Conservation (phyloP, 306 rosid genomes). For the Purshia tridentata region DNA sequence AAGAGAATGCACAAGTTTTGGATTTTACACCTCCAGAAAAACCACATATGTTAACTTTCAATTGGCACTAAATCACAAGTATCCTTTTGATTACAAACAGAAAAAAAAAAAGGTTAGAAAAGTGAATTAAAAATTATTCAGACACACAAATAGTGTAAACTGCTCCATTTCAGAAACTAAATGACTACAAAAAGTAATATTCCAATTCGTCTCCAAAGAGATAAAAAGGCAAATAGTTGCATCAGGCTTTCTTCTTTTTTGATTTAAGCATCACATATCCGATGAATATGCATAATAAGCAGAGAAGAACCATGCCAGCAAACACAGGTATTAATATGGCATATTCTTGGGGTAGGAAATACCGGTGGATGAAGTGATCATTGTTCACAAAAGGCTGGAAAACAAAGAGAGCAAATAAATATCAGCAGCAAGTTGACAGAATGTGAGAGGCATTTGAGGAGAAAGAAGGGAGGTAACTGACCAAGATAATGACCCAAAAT, state of each 20-base stretch:
- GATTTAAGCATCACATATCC: no score
- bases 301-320: no score
- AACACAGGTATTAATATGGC: no score
- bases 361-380: conserved; percentile 84
- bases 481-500: conserved; percentile 94
- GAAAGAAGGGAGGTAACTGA: conserved; percentile 34
- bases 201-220: neutral
- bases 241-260: no score
- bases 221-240: neutral
- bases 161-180: no score
- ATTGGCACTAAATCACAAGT: no score
- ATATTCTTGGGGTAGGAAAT: no score
- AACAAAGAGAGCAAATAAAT: conserved; percentile 8
- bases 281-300: no score
- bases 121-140: neutral
- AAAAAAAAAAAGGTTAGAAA: neutral
- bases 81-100: neutral
- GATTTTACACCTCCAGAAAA: neutral
- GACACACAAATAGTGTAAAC: no score
- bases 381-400: conserved; percentile 94
- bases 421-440: conserved; percentile 13
- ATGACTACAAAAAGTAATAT: neutral
- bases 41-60: neutral
- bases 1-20: neutral
- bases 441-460: neutral